Base-by-base conservation (phyloP, 495 filamentous ascomycete species). In the Aspergillus avenaceus region DNA sequence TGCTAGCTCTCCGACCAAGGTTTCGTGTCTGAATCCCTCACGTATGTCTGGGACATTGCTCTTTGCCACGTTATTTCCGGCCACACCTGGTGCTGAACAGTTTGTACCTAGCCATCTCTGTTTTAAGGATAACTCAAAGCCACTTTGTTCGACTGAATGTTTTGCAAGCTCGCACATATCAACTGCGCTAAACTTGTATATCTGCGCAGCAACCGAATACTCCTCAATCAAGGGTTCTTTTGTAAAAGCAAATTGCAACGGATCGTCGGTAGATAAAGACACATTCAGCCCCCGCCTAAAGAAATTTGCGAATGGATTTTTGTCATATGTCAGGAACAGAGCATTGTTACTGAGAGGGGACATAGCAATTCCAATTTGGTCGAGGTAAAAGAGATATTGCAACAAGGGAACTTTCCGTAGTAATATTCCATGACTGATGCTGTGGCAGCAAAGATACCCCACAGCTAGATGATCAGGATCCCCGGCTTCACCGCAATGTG, bases 151-250 rank as follows among this genome's bases (percentile, higher is more conserved):
- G 26, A 98, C 93, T 12, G 90, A 96, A 67, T 97, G 91, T 68
- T 92, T 95, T 4, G 93, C 93, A 27, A 98, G 74, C 70, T 98
- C 93, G 62, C 95, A 97, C 93, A 98, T 98, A 65, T 98, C 93
- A 5, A 97, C 92, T 14, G 91, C 88, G 65, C 84, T 95, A 21
- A 98, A 81, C 69, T 97, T 97, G 72, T 97, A 98, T 41, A 98
- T 98, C 69, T 98, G 93, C 9, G 93, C 93, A 18, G 93, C 93
- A 16, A 98, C 93, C 1, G 91, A 89, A 56, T 98, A 98, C 63
- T 98, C 93, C 66, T 98, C 93, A 57, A 98, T 98, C 38, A 98
- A 71, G 21, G 93, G 93, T 63, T 98, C 93, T 65, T 97, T 97
- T 23, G 93, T 98, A 66, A 96, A 98, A 7, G 93, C 93, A 64